These are phyloP conservation scores for Mucor lusitanicus DNA, from an alignment of 371 early-diverging fungal species.

Conservation along the genomic window DNA sequence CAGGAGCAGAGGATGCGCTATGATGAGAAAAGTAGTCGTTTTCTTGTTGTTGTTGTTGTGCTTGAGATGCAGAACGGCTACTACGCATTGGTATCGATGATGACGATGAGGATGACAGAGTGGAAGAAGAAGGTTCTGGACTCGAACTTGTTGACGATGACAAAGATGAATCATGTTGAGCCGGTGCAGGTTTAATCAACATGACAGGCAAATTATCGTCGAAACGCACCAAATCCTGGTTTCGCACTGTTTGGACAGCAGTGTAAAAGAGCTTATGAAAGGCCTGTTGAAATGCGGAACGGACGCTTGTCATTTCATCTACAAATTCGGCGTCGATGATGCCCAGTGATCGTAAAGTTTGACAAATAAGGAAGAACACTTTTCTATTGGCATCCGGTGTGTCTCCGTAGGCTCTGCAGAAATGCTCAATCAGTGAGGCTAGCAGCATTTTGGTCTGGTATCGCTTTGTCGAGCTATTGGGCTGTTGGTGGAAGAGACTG, in stretches of 20 bases:
- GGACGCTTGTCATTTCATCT: conserved; percentile 72
- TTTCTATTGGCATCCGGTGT: conserved; percentile 78
- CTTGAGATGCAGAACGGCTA: background rate
- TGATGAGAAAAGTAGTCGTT: background rate
- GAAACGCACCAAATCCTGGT: conserved; percentile 23
- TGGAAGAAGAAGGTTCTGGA: background rate
- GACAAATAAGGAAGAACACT: conserved; percentile 81
- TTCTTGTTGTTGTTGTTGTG: background rate
- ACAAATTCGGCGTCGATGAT: conserved; percentile 85
- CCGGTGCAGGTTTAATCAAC: background rate
- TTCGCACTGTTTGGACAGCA: conserved; percentile 72
- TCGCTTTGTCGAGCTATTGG: conserved; percentile 31
- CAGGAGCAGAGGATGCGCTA: background rate
- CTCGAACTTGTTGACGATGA: background rate
- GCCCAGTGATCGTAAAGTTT: conserved; percentile 66
- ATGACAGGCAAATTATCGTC: conserved; percentile 15
- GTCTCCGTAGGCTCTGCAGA: conserved; percentile 84
- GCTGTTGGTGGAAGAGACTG: background rate
- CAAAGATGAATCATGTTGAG: background rate
- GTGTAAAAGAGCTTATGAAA: conserved; percentile 81
- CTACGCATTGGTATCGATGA: background rate
- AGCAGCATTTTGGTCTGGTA: conserved; percentile 73
- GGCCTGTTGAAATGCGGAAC: conserved; percentile 79
- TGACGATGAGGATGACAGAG: background rate
- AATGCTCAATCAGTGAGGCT: conserved; percentile 79